These are phyloP conservation scores for Acacia confusa DNA, from an alignment of 306 rosid genomes.

Conservation along the genomic window DNA sequence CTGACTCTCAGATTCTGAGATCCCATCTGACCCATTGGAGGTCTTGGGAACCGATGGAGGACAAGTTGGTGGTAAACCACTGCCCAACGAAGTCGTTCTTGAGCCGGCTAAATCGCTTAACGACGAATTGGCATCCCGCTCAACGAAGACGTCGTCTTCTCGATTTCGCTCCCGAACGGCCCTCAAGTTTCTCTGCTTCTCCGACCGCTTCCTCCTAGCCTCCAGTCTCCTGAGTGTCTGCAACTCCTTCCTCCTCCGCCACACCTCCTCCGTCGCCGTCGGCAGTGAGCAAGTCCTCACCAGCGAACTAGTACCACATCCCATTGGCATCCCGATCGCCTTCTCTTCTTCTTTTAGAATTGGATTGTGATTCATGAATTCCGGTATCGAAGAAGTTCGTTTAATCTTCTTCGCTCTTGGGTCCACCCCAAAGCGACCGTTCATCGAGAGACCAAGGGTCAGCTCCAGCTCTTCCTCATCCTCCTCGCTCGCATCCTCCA, in stretches of 20 bases:
- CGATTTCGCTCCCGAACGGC: constrained; percentile 37
- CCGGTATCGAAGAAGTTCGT: constrained; percentile 63
- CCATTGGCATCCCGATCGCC: neutral
- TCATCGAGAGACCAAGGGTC: constrained; percentile 73
- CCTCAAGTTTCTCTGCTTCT: constrained; percentile 64
- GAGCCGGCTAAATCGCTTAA: neutral
- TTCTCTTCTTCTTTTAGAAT: neutral
- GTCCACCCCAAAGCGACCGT: constrained; percentile 83
- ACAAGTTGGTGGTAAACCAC: constrained; percentile 24
- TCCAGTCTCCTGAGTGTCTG: constrained; percentile 77
- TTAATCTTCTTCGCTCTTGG: constrained; percentile 54
- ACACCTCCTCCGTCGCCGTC: constrained; percentile 59
- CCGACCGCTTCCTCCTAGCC: constrained; percentile 64
- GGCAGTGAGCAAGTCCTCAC: constrained; percentile 71
- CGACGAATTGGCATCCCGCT: constrained; percentile 7
- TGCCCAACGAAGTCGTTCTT: constrained; percentile 29
- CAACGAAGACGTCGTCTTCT: constrained; percentile 29
- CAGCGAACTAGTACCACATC: constrained; percentile 19
- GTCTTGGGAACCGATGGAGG: constrained; percentile 38
- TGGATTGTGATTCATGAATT: constrained; percentile 28
- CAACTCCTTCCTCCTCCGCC: constrained; percentile 78
- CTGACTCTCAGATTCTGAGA: constrained; percentile 48
- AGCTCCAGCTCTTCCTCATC: constrained; percentile 51
- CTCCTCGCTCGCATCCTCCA: constrained; percentile 25
- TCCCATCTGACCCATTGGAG: constrained; percentile 48